Base-by-base conservation (phyloP, 2,329 filamentous ascomycete species). In the Dactylellina cionopaga region DNA sequence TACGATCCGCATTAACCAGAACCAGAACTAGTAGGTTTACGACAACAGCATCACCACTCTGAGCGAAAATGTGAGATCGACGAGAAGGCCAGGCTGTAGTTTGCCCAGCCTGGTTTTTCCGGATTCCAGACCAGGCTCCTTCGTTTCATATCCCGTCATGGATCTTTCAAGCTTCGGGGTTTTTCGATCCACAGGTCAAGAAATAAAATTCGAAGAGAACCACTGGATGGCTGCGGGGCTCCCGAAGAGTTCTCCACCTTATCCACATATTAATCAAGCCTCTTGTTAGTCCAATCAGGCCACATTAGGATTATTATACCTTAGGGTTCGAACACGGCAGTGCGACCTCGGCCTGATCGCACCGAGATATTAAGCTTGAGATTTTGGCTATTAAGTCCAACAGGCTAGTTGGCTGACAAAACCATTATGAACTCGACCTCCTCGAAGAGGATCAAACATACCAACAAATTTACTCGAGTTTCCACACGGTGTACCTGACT, bases 201-300 rank as follows among this genome's bases (percentile, higher is more conserved):
- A 63, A 63, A 63, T 56, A 55, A 56, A 71, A 64, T 51, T 35
- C 51, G 33, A 22, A 33, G 55, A 35, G 66, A 71, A 71, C 66
- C 66, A 59, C 41, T 63, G 66, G 65, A 63, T 62, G 55, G 51
- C 55, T 55, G 59, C 56, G 65, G 65, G 66, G 66, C 66, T 71
- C 66, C 66, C 66, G 66, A 63, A 62, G 51, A 51, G 56, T 68
- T 64, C 66, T 64, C 66, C 66, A 71, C 66, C 24, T 15, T 54
- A 9, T 49, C 52, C 55, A 35, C 52, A 43, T 25, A 33, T 55
- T 60, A 17, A 37, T 52, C 25, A 56, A 44, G 31, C 41, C 54
- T 24, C 39, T 35, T 43, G 33, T 15, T 27, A 68, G 46, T 24
- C 22, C 17, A 46, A 25, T 66, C 52, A 52, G 55, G 31, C 62